Conservation (phyloP, 1,284 basidiomycete genomes). For the Leccinum variabile region DNA sequence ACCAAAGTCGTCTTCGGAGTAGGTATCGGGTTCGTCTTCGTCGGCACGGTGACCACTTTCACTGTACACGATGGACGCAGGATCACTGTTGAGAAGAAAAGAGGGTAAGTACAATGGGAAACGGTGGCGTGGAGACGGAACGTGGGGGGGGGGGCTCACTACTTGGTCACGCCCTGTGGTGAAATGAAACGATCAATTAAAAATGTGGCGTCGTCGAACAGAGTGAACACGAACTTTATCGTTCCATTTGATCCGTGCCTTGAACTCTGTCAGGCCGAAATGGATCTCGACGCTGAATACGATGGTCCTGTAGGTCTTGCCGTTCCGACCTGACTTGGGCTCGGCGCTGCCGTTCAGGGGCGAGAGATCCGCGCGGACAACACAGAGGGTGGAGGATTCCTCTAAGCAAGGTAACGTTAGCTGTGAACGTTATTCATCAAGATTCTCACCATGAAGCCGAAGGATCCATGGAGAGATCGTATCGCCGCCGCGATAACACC, state of each 20-base stretch:
- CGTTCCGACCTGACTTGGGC: conserved; percentile 59
- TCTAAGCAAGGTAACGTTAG: conserved; percentile 40
- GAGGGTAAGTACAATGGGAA: conserved; percentile 3
- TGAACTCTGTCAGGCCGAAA: conserved; percentile 78
- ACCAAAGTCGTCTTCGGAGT: conserved; percentile 52
- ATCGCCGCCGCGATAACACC: conserved; percentile 74
- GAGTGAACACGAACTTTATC: conserved; percentile 54
- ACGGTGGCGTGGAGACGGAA: not conserved
- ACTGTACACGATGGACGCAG: too few species aligned
- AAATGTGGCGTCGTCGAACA: conserved; percentile 1
- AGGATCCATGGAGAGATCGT: conserved; percentile 71
- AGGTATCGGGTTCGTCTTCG: too few species aligned
- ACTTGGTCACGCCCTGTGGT: conserved; percentile 56
- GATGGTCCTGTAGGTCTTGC: conserved; percentile 76
- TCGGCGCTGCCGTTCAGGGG: conserved; percentile 66
- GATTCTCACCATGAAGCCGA: conserved; percentile 51
- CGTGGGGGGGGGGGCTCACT: conserved; percentile 63
- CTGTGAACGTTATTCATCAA: not conserved
- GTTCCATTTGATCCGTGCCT: conserved; percentile 75
- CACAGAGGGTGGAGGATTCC: conserved; percentile 71
- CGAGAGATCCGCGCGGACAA: conserved; percentile 73
- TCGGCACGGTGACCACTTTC: too few species aligned
- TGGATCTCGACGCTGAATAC: conserved; percentile 80
- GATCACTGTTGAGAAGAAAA: conserved; percentile 43
- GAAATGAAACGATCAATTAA: conserved; percentile 10